These are phyloP conservation scores for Trematosphaeria pertusa DNA, from an alignment of 2,329 filamentous ascomycete species.

Conservation along the genomic window DNA sequence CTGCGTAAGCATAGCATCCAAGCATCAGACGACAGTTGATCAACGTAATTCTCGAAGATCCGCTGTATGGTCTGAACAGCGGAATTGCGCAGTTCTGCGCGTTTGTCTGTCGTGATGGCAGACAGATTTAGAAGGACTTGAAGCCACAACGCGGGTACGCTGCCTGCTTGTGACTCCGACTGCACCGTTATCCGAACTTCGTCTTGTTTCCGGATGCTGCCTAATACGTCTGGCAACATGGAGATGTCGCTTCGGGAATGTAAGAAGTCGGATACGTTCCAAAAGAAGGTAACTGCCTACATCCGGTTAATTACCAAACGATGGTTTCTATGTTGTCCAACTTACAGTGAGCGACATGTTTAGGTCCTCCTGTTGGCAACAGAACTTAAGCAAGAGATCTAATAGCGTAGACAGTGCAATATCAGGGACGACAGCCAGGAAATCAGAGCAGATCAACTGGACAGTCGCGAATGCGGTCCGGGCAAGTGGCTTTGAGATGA, in stretches of 20 bases:
- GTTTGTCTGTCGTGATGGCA: constrained; percentile 72
- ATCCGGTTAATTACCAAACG: constrained; percentile 21
- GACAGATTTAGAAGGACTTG: constrained; percentile 75
- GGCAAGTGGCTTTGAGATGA: constrained; percentile 75
- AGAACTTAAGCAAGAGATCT: constrained; percentile 88
- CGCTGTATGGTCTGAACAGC: constrained; percentile 89
- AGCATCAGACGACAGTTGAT: constrained; percentile 75
- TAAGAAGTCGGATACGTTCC: constrained; percentile 91
- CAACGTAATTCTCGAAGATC: constrained; percentile 91
- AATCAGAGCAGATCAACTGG: constrained; percentile 94
- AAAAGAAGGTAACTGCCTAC: constrained; percentile 91
- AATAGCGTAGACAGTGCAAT: constrained; percentile 79
- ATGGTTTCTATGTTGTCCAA: too few species aligned
- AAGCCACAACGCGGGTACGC: constrained; percentile 79
- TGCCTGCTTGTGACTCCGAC: constrained; percentile 64
- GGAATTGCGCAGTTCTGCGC: constrained; percentile 80
- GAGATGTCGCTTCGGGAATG: constrained; percentile 56
- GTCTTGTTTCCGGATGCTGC: constrained; percentile 49
- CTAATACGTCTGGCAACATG: constrained; percentile 36
- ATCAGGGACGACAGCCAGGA: constrained; percentile 75
- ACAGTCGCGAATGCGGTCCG: constrained; percentile 87
- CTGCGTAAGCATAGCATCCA: constrained; percentile 85
- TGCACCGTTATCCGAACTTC: constrained; percentile 66
- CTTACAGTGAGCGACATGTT: constrained; percentile 91
- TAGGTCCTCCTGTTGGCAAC: constrained; percentile 86